Evolutionary conservation across 2,329 filamentous ascomycete species (phyloP), one percentile per base, ranked within the genome.

Genomic region (Fusarium sulawesiense): DNA sequence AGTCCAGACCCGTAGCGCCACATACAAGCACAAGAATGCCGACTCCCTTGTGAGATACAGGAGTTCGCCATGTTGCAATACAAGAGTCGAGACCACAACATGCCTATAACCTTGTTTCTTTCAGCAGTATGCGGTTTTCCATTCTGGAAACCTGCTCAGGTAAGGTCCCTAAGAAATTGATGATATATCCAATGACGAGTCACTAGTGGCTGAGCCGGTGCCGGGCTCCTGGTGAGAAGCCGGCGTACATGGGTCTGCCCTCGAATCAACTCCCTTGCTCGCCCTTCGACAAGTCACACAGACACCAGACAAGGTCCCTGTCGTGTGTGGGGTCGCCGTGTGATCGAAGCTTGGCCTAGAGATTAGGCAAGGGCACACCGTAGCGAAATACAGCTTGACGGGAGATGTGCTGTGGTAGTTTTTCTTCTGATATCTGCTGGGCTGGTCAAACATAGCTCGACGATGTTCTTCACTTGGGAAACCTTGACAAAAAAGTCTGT

Each of bases 271-370:
- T 63, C 53, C 51, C 51, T 56, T 56, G 61, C 46, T 69, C 66
- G 29, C 53, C 61, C 60, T 66, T 53, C 50, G 46, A 55, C 56
- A 70, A 70, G 66, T 70, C 67, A 70, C 66, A 70, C 66, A 70
- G 67, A 70, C 67, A 56, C 59, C 53, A 65, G 60, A 54, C 37
- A 55, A 69, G 48, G 54, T n/a, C 59, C 59, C 55, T 67, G 55
- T 54, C 53, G 37, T 59, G 51, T 70, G 68, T 71, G 67, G 68
- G 56, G 65, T 63, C 63, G 49, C 63, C 63, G 58, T 72, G 62
- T 72, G 69, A 72, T 72, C 57, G 65, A 72, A 72, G 62, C 69
- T 72, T 72, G 49, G 37, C 49, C 48, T 48, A 54, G 53, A 32
- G 40, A 47, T 63, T 56, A 56, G 47, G 44, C 62, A 64, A 65